Evolutionary conservation across 345 rosid genomes (phyloP).

Genomic region (Citrus mangshanensis): DNA sequence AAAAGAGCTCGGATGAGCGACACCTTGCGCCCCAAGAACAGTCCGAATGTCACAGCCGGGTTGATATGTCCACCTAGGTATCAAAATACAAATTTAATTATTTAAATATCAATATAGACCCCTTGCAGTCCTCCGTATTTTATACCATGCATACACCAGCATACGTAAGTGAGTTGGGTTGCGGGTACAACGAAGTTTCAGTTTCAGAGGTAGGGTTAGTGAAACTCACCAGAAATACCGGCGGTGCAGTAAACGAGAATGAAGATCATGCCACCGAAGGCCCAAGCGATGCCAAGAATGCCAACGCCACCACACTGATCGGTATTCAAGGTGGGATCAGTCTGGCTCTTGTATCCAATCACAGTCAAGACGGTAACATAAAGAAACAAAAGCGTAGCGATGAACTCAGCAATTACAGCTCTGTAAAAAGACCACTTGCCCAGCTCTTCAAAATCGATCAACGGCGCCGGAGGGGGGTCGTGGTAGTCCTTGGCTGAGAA

Average conservation of each 20-base stretch:
- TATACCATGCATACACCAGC: too few species aligned
- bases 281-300: slow-evolving; percentile 89
- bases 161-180: background rate
- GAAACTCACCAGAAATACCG: slow-evolving; percentile 69
- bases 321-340: slow-evolving; percentile 16
- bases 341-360: slow-evolving; percentile 71
- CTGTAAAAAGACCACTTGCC: slow-evolving; percentile 70
- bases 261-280: slow-evolving; percentile 96
- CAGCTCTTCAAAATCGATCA: slow-evolving; percentile 59
- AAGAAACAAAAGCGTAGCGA: slow-evolving; percentile 80
- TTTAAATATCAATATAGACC: too few species aligned
- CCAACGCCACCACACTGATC: slow-evolving; percentile 76
- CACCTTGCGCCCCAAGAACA: slow-evolving; percentile 50
- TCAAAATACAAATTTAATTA: too few species aligned
- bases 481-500: slow-evolving; percentile 59
- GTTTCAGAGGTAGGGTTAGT: too few species aligned
- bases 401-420: slow-evolving; percentile 77
- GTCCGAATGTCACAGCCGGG: slow-evolving; percentile 61
- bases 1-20: slow-evolving; percentile 45
- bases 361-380: slow-evolving; percentile 72
- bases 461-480: slow-evolving; percentile 72
- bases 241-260: slow-evolving; percentile 94
- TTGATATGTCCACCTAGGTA: slow-evolving; percentile 56
- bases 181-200: too few species aligned
- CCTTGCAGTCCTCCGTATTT: too few species aligned